Conservation (phyloP, 2,329 filamentous ascomycete genomes). For the Penicillium sclerotigenum region DNA sequence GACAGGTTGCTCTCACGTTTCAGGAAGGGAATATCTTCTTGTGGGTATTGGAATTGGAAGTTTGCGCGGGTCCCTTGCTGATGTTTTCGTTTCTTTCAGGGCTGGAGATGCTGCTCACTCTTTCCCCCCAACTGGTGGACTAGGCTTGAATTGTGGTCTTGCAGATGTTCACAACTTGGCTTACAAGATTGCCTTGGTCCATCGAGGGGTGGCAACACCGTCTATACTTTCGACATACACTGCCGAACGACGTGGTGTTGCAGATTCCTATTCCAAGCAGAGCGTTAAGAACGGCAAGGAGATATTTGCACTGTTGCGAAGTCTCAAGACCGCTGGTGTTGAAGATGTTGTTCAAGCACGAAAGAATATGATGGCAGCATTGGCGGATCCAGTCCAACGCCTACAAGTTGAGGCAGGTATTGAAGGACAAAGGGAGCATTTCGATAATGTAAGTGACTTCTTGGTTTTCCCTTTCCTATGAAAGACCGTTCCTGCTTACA, state of each 20-base stretch:
- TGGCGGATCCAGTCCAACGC: conserved; percentile 2
- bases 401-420: conserved; percentile 23
- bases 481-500: background rate
- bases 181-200: conserved; percentile 41
- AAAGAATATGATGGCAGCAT: background rate
- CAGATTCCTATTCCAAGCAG: conserved; percentile 41
- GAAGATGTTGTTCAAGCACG: conserved; percentile 7
- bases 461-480: background rate
- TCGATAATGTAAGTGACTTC: conserved; percentile 34
- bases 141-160: conserved; percentile 55
- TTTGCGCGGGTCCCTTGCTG: background rate
- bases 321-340: conserved; percentile 34
- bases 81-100: background rate
- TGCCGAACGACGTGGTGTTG: conserved; percentile 39
- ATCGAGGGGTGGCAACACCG: conserved; percentile 28
- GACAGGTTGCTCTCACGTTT: conserved; percentile 43
- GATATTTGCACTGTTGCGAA: conserved; percentile 43
- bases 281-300: conserved; percentile 46
- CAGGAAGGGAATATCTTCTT: conserved; percentile 38
- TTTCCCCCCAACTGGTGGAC: conserved; percentile 53
- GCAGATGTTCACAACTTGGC: conserved; percentile 52
- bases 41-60: conserved; percentile 22
- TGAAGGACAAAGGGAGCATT: conserved; percentile 42
- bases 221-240: conserved; percentile 40
- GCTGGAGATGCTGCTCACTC: conserved; percentile 57